Evolutionary conservation across 2,329 filamentous ascomycete species (phyloP).

Genomic region (Cladosporium phlei): DNA sequence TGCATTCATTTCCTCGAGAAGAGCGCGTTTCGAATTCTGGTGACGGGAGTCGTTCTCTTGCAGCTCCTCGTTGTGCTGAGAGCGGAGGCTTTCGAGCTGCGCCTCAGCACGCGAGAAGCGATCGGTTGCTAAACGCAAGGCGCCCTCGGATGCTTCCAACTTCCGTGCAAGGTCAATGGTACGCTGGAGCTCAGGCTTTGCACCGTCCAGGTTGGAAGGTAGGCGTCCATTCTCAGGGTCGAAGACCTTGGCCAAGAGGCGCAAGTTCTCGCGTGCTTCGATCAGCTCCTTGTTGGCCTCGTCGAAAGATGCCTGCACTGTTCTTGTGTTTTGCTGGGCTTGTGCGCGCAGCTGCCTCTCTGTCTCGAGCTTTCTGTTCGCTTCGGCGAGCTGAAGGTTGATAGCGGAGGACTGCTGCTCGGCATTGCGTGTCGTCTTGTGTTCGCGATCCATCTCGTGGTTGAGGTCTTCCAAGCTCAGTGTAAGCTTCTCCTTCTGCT

Average conservation of each 20-base stretch:
- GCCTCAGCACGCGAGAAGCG: slow-evolving; percentile 76
- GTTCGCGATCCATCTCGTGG: slow-evolving; percentile 84
- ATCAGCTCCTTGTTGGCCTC: slow-evolving; percentile 74
- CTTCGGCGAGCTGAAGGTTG: slow-evolving; percentile 79
- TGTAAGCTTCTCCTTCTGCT: slow-evolving; percentile 88
- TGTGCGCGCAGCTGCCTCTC: slow-evolving; percentile 81
- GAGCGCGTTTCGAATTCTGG: slow-evolving; percentile 63
- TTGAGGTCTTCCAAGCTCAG: slow-evolving; percentile 86
- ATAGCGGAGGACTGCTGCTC: slow-evolving; percentile 80
- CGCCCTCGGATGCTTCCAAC: slow-evolving; percentile 82
- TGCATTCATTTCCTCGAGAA: slow-evolving; percentile 80
- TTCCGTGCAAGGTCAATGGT: slow-evolving; percentile 76
- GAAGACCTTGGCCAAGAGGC: slow-evolving; percentile 79
- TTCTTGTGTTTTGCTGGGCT: slow-evolving; percentile 77
- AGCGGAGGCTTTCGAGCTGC: slow-evolving; percentile 73
- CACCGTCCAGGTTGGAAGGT: slow-evolving; percentile 57
- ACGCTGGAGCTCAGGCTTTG: slow-evolving; percentile 62
- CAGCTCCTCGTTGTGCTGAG: slow-evolving; percentile 66
- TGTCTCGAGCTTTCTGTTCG: slow-evolving; percentile 82
- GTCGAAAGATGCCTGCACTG: slow-evolving; percentile 74
- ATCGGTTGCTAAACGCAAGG: slow-evolving; percentile 76
- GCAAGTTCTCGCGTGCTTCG: slow-evolving; percentile 73
- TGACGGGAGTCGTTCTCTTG: slow-evolving; percentile 59
- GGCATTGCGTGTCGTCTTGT: slow-evolving; percentile 81
- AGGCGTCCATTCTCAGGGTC: slow-evolving; percentile 57